Conservation (phyloP, 2,329 filamentous ascomycete species). For the Chaetothyriales sp. region DNA sequence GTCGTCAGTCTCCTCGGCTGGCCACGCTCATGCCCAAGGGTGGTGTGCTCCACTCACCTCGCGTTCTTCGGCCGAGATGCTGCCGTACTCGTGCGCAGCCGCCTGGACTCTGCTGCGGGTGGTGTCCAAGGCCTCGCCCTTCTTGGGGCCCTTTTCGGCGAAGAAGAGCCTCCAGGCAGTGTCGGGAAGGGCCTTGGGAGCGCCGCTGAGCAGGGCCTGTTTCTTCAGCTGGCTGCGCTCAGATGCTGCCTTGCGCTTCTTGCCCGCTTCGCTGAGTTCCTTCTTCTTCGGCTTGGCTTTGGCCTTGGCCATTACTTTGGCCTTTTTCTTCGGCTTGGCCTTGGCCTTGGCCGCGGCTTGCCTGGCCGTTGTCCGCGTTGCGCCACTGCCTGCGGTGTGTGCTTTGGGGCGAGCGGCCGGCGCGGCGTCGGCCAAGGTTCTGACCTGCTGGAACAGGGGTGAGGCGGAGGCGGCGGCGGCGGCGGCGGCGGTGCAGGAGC, state of each 20-base stretch:
- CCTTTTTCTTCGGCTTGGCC: conserved; percentile 9
- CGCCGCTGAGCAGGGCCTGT: conserved; percentile 9
- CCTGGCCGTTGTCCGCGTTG: conserved; percentile 12
- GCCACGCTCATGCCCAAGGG: background rate
- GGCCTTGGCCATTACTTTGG: conserved; percentile 18
- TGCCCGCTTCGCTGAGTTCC: conserved; percentile 6
- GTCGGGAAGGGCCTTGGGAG: conserved; percentile 25
- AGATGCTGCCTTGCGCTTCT: conserved; percentile 3
- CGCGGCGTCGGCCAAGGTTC: conserved; percentile 21
- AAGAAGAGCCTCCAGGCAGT: conserved; percentile 18
- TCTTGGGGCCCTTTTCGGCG: background rate
- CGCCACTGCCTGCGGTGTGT: conserved; percentile 20
- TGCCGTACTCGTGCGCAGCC: conserved; percentile 21
- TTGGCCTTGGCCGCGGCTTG: conserved; percentile 6
- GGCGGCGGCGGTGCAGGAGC: conserved; percentile 6
- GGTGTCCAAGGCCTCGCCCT: background rate
- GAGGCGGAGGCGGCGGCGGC: too few species aligned
- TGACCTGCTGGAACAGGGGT: conserved; percentile 12
- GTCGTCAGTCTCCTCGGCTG: conserved; percentile 1
- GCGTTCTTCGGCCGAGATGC: conserved; percentile 21
- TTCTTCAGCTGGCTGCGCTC: background rate
- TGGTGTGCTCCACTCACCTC: conserved; percentile 23
- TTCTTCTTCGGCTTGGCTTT: conserved; percentile 17
- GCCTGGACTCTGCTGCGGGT: conserved; percentile 2
- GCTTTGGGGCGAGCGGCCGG: conserved; percentile 21